Conservation (phyloP, 345 rosid species). For the Hibiscus syriacus region DNA sequence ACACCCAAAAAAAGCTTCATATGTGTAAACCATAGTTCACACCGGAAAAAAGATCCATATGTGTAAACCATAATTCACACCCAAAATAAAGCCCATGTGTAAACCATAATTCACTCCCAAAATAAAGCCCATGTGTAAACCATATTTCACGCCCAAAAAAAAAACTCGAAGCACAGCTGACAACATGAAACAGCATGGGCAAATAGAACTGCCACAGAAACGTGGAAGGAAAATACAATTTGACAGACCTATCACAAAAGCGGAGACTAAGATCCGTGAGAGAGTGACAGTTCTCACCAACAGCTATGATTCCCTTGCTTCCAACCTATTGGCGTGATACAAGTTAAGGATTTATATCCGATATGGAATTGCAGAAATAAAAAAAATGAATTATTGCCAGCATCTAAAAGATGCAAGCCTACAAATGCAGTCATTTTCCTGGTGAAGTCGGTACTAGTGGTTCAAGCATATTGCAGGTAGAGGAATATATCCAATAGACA, state of each 20-base stretch:
- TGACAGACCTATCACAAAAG: constrained; percentile 69
- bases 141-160: too few species aligned
- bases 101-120: too few species aligned
- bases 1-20: background rate
- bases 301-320: constrained; percentile 64
- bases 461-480: background rate
- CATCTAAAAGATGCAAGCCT: background rate
- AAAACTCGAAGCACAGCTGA: background rate
- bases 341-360: background rate
- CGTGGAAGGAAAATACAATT: background rate
- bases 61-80: too few species aligned
- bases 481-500: background rate
- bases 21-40: too few species aligned
- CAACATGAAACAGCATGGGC: background rate
- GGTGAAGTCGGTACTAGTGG: background rate
- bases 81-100: too few species aligned
- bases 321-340: constrained; percentile 48
- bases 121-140: too few species aligned
- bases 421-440: background rate
- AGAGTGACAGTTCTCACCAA: constrained; percentile 68
- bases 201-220: background rate
- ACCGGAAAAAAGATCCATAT: too few species aligned
- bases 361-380: background rate
- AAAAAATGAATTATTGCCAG: background rate
- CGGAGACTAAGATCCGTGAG: constrained; percentile 81